Evolutionary conservation across 2,329 filamentous ascomycete genomes (phyloP).

Genomic region (Talaromyces sp.): DNA sequence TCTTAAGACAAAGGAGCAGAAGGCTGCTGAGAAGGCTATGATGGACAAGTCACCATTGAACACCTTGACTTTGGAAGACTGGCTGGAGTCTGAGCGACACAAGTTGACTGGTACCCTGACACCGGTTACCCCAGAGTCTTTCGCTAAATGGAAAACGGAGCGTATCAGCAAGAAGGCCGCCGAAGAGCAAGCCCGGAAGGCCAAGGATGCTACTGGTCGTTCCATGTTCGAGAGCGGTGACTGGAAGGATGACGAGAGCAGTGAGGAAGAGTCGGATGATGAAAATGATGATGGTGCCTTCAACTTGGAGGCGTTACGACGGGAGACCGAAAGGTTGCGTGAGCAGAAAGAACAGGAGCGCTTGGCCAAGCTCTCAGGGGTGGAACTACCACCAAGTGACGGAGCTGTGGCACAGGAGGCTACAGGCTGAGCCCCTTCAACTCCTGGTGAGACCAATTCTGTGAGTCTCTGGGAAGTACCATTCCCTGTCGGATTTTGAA

Average conservation of each 20-base stretch:
- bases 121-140: constrained; percentile 88
- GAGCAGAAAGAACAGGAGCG: constrained; percentile 78
- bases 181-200: constrained; percentile 83
- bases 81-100: constrained; percentile 92
- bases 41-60: constrained; percentile 94
- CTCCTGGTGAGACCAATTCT: constrained; percentile 25
- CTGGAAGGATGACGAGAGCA: constrained; percentile 71
- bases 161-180: constrained; percentile 93
- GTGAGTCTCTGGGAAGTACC: constrained; percentile 31
- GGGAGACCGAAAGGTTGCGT: constrained; percentile 78
- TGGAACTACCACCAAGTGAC: constrained; percentile 23
- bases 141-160: constrained; percentile 97
- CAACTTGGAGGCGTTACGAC: constrained; percentile 80
- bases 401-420: constrained; percentile 26
- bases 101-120: constrained; percentile 91
- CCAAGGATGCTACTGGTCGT: constrained; percentile 93
- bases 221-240: constrained; percentile 96
- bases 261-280: constrained; percentile 57
- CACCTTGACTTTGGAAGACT: constrained; percentile 94
- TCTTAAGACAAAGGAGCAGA: constrained; percentile 96
- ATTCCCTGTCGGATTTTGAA: constrained; percentile 11
- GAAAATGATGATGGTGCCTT: constrained; percentile 64
- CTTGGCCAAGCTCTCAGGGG: constrained; percentile 44
- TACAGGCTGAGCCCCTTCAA: constrained; percentile 29
- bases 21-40: constrained; percentile 90